Percentiles rank a stretch among this genome's conserved stretches.
phyloP scores from a whole-genome alignment of 2,329 filamentous ascomycete species.

The Coniochaeta ligniaria region DNA sequence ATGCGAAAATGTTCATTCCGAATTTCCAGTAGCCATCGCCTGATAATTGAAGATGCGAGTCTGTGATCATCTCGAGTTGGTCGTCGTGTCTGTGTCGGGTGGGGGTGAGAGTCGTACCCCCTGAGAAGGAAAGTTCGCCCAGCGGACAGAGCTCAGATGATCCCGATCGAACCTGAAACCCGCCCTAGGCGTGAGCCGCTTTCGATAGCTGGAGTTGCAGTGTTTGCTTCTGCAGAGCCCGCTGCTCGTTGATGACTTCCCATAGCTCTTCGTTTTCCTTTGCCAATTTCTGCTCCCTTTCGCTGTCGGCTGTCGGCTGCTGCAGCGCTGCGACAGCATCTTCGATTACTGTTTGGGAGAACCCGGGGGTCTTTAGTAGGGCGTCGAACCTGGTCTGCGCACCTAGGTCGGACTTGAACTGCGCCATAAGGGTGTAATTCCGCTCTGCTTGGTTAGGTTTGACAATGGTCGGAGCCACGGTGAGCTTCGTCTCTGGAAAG shows the following conservation, averaged over 20 bases:
- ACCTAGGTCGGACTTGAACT: constrained; percentile 43
- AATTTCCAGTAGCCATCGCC: neutral
- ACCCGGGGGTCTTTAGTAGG: constrained; percentile 38
- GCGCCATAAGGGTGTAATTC: constrained; percentile 58
- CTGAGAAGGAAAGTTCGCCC: constrained; percentile 1
- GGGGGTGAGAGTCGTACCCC: neutral
- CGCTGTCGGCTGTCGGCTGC: constrained; percentile 18
- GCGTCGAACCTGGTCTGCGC: constrained; percentile 34
- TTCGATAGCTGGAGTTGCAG: constrained; percentile 14
- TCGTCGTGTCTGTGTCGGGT: neutral
- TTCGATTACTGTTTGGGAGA: constrained; percentile 39
- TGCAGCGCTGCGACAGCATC: constrained; percentile 41
- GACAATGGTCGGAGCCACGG: constrained; percentile 55
- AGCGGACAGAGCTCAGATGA: neutral
- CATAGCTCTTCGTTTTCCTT: constrained; percentile 29
- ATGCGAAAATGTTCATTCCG: neutral
- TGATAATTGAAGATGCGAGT: neutral
- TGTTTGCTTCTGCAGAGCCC: constrained; percentile 24
- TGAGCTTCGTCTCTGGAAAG: constrained; percentile 31
- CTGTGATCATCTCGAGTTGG: neutral
- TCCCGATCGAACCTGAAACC: constrained; percentile 6
- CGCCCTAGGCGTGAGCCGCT: neutral
- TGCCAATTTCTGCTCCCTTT: constrained; percentile 25
- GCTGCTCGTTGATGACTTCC: constrained; percentile 30
- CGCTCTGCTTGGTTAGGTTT: constrained; percentile 70